Evolutionary conservation across 371 early-diverging fungal species (phyloP), one percentile per base, ranked within the genome.

Genomic region (Chytridium lagenaria): DNA sequence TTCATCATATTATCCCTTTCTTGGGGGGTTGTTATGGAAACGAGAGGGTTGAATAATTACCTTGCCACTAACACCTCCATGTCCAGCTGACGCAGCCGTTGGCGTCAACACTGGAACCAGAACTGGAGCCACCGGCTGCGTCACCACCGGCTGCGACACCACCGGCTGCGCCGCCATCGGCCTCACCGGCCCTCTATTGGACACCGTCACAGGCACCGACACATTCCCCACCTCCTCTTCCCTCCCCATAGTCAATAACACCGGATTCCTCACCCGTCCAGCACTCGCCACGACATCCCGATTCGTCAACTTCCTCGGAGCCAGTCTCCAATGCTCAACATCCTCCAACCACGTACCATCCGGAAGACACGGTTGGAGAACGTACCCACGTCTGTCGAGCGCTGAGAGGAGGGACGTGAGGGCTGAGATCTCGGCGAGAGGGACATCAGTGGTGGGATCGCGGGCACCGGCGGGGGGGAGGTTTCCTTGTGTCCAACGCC

Each of bases 331-430:
- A 30, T 63, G 63, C 37, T 63, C 63, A 3, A 63, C 37, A 34
- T 63, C 37, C 63, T 63, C 36, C 33, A 30, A 34, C 37, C 63
- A 34, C 63, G 12, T 23, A 12, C 63, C 63, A 28, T 26, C 55
- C 16, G 55, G 55, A 26, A 30, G 23, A 34, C 31, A 63, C 19
- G 63, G 63, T 23, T 63, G 63, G 7, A 63, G 63, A 31, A 63
- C 63, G 63, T 63, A 63, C 36, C 63, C 63, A 12, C 63, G 19
- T 23, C 63, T 23, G 23, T 63, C 63, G 33, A 63, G 63, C 31
- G 36, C 37, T 3, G 36, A 34, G 33, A 63, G 37, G 33, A 63
- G 23, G 33, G 63, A 63, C 37, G 63, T 63, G 33, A 63, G 23
- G 12, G 63, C 63, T 16, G 63, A 34, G 23, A 63, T 30, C 37